These are phyloP conservation scores for Elongisporangium prolatum DNA, from an alignment of 352 stramenopile genomes.

Conservation along the genomic window DNA sequence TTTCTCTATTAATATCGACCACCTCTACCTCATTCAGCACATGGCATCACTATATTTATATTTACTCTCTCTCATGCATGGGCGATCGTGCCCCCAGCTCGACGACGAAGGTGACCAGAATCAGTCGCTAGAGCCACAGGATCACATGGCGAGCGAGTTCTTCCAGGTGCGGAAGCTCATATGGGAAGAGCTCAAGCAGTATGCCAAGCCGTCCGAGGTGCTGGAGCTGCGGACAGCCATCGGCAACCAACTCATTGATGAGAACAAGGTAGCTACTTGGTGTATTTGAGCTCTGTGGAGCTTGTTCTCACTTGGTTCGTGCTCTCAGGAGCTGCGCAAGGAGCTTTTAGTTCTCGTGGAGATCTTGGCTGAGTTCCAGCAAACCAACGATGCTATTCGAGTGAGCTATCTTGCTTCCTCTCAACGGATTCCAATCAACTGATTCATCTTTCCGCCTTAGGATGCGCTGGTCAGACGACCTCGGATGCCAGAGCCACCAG, in stretches of 20 bases:
- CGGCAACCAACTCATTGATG: constrained; percentile 56
- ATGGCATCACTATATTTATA: not conserved
- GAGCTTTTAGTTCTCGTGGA: constrained; percentile 62
- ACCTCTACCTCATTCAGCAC: not conserved
- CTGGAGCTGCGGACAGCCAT: constrained; percentile 57
- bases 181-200: constrained; percentile 68
- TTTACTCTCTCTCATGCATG: not conserved
- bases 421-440: not conserved
- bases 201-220: constrained; percentile 45
- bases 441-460: constrained; percentile 15
- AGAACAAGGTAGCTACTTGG: constrained; percentile 40
- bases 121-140: not conserved
- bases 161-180: constrained; percentile 70
- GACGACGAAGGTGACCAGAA: not conserved
- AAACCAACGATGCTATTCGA: constrained; percentile 72
- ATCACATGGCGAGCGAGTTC: constrained; percentile 35
- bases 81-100: not conserved
- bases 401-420: constrained; percentile 16
- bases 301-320: not conserved
- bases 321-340: constrained; percentile 35
- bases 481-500: constrained; percentile 54
- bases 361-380: constrained; percentile 76
- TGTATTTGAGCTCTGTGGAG: not conserved
- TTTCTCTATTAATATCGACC: not conserved
- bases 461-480: constrained; percentile 49